phyloP scores from a whole-genome alignment of 371 early-diverging fungal genomes.

The Batrachochytrium dendrobatidis region DNA sequence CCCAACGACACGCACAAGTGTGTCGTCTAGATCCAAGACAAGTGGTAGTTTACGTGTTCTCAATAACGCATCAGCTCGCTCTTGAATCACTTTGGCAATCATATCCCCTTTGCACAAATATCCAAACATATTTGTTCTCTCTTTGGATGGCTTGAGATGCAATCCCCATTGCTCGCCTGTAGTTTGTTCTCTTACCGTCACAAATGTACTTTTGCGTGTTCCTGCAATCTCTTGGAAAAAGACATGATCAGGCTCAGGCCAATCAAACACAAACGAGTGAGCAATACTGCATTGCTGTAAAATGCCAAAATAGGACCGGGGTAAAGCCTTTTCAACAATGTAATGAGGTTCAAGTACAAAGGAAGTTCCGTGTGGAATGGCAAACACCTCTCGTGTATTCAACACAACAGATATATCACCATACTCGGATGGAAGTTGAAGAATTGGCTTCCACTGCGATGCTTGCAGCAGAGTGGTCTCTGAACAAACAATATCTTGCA shows the following conservation, averaged over 20 bases:
- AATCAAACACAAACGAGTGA: conserved; percentile 57
- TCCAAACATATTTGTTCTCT: conserved; percentile 60
- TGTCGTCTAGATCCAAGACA: conserved; percentile 74
- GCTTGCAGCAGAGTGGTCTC: background rate
- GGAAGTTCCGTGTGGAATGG: background rate
- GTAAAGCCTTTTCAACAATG: conserved; percentile 20
- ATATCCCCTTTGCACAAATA: conserved; percentile 56
- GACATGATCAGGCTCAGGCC: conserved; percentile 47
- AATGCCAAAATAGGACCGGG: conserved; percentile 56
- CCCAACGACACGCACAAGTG: conserved; percentile 65
- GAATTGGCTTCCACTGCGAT: background rate
- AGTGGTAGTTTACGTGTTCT: conserved; percentile 54
- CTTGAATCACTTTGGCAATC: conserved; percentile 44
- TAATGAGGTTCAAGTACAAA: background rate
- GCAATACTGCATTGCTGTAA: conserved; percentile 46
- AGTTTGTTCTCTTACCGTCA: conserved; percentile 39
- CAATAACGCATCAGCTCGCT: conserved; percentile 34
- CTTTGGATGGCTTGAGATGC: conserved; percentile 62
- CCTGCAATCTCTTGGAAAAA: conserved; percentile 44
- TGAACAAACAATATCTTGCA: background rate
- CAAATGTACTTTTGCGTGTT: conserved; percentile 48
- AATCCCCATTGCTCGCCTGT: conserved; percentile 55
- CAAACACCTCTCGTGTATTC: background rate
- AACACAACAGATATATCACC: background rate
- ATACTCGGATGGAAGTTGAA: background rate